Base-by-base conservation (phyloP, 305 asterid species). In the Fraxinus angustifolia region DNA sequence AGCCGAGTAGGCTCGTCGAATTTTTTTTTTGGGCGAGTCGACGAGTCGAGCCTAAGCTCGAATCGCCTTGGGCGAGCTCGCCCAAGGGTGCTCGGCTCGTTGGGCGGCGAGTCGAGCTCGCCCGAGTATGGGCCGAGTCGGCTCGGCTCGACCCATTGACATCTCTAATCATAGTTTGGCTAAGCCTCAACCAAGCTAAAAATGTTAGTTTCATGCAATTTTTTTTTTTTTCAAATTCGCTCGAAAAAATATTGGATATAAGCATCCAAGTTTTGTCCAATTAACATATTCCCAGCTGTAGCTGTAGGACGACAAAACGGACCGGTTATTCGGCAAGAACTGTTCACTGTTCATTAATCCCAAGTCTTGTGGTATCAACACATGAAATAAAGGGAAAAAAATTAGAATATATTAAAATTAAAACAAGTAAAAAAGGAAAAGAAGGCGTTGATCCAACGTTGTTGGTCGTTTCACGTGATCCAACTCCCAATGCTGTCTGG, bases 391-490 rank as follows among this genome's bases (percentile, higher is more conserved):
- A 17, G 31, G 14, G 26, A 23, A 21, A 74, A 74, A 11, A 74
- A 0, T 53, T 40, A 34, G 76, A 42, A 23, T 65, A 26, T n/a
- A 56, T 14, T 33, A 34, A 38, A 16, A 42, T 70, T 6, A 2
- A 35, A 40, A 38, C 19, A 28, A 21, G 28, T 56, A 78, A 30
- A 12, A 40, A 17, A 2, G 34, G 33, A 74, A 26, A 80, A 53
- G 86, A 84, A 76, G 42, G 36, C 92, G 92, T 89, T 23, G 88
- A 89, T 83, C 85, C 78, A 79, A 90, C 92, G 90, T 85, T 83
- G 86, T 80, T 73, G 84, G 76, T 42, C 34, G 75, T 50, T 84
- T 88, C 90, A 83, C 91, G 88, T 85, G 90, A 90, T 90, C 90
- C 92, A 80, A 88, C 85, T 81, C 83, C 79, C 73, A 79, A 79